phyloP scores from a whole-genome alignment of 2,329 filamentous ascomycete genomes.

The Verticillium albo-atrum region DNA sequence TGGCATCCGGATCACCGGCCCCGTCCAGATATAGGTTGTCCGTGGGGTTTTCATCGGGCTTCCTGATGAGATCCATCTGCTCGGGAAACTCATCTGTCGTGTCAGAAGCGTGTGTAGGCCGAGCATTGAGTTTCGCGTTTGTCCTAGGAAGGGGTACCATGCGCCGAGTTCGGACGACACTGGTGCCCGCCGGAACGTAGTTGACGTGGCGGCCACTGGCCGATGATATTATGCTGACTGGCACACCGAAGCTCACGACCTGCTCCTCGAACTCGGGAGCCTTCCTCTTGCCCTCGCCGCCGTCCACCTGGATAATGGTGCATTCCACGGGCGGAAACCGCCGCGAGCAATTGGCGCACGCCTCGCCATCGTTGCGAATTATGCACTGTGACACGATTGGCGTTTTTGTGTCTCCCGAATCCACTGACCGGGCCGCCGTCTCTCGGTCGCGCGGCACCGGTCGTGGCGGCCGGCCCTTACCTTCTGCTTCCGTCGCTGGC shows the following conservation, averaged over 20 bases:
- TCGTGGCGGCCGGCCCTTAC: background rate
- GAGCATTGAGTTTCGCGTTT: background rate
- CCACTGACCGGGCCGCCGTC: background rate
- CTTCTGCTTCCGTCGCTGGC: slow-evolving; percentile 13
- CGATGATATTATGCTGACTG: background rate
- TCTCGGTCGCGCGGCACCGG: background rate
- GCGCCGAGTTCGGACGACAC: background rate
- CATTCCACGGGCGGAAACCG: slow-evolving; percentile 13
- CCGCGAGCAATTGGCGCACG: slow-evolving; percentile 13
- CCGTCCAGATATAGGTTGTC: slow-evolving; percentile 14
- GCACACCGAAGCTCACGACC: slow-evolving; percentile 8
- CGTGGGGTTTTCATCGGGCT: background rate
- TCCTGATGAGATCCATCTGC: background rate
- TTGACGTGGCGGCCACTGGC: background rate
- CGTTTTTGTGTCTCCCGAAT: background rate
- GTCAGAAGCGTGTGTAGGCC: background rate
- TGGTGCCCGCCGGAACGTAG: background rate
- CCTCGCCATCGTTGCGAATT: slow-evolving; percentile 3
- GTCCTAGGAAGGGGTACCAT: background rate
- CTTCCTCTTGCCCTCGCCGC: background rate
- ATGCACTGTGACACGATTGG: slow-evolving; percentile 9
- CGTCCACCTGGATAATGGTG: slow-evolving; percentile 5
- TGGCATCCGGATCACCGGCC: slow-evolving; percentile 12
- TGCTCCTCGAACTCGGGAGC: slow-evolving; percentile 5
- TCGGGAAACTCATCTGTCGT: background rate